Percentiles rank a stretch among this genome's conserved stretches.
Evolutionary conservation across 345 rosid species (phyloP).

Genomic region (Citrus maxima): DNA sequence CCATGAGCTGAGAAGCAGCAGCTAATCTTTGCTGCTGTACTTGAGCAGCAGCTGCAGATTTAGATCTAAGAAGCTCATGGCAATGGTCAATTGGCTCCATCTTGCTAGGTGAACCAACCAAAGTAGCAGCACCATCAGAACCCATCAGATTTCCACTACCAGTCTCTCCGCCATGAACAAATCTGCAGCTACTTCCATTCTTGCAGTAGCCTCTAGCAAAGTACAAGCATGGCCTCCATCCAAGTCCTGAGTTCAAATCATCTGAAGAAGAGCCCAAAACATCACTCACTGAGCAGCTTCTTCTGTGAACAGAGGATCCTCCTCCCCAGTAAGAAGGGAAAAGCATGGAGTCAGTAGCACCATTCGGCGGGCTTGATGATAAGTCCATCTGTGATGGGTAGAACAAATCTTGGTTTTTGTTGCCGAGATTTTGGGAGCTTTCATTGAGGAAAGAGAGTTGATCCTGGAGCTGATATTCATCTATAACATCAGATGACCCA

Average conservation of each 20-base stretch:
- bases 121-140: constrained; percentile 30
- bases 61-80: constrained; percentile 78
- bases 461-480: constrained; percentile 67
- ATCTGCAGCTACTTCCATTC: constrained; percentile 81
- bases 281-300: constrained; percentile 77
- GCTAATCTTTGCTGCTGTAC: constrained; percentile 58
- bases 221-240: constrained; percentile 87
- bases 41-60: constrained; percentile 47
- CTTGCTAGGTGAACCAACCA: constrained; percentile 76
- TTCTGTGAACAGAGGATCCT: constrained; percentile 40
- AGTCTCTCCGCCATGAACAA: constrained; percentile 57
- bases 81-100: constrained; percentile 59
- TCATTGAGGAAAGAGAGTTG: constrained; percentile 67
- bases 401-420: constrained; percentile 43
- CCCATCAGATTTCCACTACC: constrained; percentile 13
- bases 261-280: constrained; percentile 53
- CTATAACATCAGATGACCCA: constrained; percentile 41
- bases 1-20: constrained; percentile 52
- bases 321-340: constrained; percentile 48
- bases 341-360: constrained; percentile 24
- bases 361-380: constrained; percentile 34
- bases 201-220: constrained; percentile 92
- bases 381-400: constrained; percentile 36
- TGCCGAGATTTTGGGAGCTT: constrained; percentile 29
- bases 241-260: constrained; percentile 61